A percentile compares a stretch with the other conserved stretches of the same genome.
These are phyloP conservation scores for Porpolomopsis calyptriformis DNA, from an alignment of 768 basidiomycete species.

Conservation along the genomic window DNA sequence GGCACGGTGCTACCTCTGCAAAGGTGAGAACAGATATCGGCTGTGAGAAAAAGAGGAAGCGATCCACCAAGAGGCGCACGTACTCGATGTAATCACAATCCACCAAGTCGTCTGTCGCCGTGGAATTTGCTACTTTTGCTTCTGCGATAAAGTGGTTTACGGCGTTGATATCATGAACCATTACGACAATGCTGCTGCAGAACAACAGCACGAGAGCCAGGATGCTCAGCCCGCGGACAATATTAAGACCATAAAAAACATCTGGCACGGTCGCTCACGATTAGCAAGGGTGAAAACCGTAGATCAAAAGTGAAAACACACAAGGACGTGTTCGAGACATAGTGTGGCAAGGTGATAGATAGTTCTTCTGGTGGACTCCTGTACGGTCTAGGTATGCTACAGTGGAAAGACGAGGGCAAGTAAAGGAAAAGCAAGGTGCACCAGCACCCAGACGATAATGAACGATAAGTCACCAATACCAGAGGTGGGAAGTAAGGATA, in stretches of 20 bases:
- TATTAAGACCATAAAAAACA: constrained; percentile 67
- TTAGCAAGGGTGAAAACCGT: not conserved
- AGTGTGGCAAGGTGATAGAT: not conserved
- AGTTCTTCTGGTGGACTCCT: not conserved
- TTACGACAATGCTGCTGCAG: constrained; percentile 58
- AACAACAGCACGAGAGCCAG: constrained; percentile 74
- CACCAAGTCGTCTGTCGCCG: constrained; percentile 22
- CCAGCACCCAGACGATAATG: constrained; percentile 7
- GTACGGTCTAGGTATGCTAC: not conserved
- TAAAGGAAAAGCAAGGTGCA: constrained; percentile 3
- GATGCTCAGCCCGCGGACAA: constrained; percentile 64
- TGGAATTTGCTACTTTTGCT: constrained; percentile 24
- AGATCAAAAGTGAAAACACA: not conserved
- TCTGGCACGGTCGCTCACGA: constrained; percentile 18
- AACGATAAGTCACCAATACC: not conserved
- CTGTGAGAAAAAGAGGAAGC: not conserved
- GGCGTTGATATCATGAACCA: constrained; percentile 66
- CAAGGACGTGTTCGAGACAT: constrained; percentile 9
- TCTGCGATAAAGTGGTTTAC: constrained; percentile 52
- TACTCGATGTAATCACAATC: constrained; percentile 54
- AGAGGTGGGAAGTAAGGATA: not conserved
- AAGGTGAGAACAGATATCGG: not conserved
- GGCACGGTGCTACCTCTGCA: constrained; percentile 73
- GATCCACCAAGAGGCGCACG: constrained; percentile 53
- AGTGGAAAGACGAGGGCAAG: not conserved